phyloP scores from a whole-genome alignment of 106 monocot species.

The Dioscorea dumetorum region DNA sequence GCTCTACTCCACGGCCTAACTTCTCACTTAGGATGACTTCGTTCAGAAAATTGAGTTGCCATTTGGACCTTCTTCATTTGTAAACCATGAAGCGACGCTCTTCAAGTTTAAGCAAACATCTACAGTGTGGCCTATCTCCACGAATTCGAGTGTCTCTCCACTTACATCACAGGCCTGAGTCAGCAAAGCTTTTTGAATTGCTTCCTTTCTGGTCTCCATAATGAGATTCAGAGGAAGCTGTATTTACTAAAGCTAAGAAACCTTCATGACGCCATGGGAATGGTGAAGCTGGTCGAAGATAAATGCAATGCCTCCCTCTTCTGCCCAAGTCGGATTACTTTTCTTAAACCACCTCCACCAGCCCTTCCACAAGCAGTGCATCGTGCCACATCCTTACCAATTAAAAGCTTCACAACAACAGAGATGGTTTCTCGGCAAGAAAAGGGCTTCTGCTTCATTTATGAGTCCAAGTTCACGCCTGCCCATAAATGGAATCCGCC shows the following conservation, averaged over 20 bases:
- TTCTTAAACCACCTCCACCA: not conserved
- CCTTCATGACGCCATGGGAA: not conserved
- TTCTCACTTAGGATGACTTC: too few relatives aligned
- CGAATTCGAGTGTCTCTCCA: not conserved
- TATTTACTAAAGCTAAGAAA: not conserved
- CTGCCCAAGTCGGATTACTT: not conserved
- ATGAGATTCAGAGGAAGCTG: not conserved
- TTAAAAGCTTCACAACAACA: not conserved
- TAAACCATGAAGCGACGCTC: too few relatives aligned
- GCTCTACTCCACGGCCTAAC: too few relatives aligned
- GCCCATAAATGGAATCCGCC: not conserved
- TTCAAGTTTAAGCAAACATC: too few relatives aligned
- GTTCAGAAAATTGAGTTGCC: too few relatives aligned
- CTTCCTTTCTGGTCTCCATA: not conserved
- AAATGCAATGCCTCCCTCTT: not conserved
- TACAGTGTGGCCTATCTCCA: not conserved
- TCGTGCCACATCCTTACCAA: not conserved
- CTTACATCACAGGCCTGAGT: not conserved
- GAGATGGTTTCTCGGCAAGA: not conserved
- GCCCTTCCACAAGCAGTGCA: not conserved
- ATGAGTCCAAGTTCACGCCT: not conserved
- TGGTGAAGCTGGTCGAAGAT: not conserved
- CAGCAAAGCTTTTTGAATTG: not conserved
- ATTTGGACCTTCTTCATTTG: too few relatives aligned
- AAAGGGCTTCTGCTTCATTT: not conserved